These are phyloP conservation scores for Termitomyces sp. DNA, from an alignment of 768 basidiomycete genomes.

Conservation along the genomic window DNA sequence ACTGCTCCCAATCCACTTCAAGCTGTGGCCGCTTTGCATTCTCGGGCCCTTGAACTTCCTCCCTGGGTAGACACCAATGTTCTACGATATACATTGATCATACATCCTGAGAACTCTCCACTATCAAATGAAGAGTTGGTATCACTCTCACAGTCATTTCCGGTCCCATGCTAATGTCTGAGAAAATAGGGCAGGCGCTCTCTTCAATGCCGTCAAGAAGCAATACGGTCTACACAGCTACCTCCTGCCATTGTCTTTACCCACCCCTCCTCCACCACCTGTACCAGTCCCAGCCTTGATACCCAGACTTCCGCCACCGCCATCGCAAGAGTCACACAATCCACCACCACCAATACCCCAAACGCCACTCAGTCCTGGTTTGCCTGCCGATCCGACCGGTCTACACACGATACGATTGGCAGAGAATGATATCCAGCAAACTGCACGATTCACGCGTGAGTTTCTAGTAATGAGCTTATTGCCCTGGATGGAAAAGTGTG, in stretches of 20 bases:
- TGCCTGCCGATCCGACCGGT: conserved; percentile 24
- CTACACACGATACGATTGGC: conserved; percentile 53
- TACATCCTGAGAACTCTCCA: conserved; percentile 69
- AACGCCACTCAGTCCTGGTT: conserved; percentile 20
- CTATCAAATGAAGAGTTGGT: conserved; percentile 80
- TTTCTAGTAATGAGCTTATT: conserved; percentile 86
- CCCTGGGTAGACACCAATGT: conserved; percentile 77
- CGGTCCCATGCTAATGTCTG: background rate
- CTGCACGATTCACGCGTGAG: conserved; percentile 80
- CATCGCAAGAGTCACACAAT: conserved; percentile 31
- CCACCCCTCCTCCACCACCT: conserved; percentile 60
- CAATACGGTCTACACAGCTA: conserved; percentile 80
- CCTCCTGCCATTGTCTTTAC: conserved; percentile 62
- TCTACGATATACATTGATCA: conserved; percentile 72
- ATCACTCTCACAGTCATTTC: conserved; percentile 6
- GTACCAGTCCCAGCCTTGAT: conserved; percentile 64
- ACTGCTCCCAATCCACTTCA: conserved; percentile 80
- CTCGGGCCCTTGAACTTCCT: conserved; percentile 66
- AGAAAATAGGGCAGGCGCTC: conserved; percentile 59
- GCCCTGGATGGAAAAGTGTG: conserved; percentile 96
- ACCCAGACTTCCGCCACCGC: conserved; percentile 64
- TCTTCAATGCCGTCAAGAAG: conserved; percentile 86
- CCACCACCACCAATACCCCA: conserved; percentile 14
- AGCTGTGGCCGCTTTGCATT: conserved; percentile 72
- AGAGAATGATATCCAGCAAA: conserved; percentile 72